phyloP scores from a whole-genome alignment of 2,329 filamentous ascomycete genomes.

The Fusarium sp. region DNA sequence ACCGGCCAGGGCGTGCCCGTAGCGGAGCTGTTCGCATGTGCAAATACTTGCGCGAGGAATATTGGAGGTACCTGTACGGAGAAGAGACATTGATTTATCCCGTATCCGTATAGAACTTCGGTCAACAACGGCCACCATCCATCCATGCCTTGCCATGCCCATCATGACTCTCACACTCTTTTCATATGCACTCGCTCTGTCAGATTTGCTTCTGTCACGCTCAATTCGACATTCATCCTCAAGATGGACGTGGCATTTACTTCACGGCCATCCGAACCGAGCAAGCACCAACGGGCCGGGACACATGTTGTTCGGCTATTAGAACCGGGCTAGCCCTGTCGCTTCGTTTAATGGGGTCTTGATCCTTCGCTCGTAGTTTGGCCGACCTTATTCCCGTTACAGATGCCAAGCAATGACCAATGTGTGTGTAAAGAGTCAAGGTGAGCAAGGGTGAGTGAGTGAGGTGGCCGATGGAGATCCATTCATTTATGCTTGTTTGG shows the following conservation, averaged over 20 bases:
- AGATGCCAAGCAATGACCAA: constrained; percentile 31
- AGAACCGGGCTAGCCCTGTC: neutral
- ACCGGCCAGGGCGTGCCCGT: constrained; percentile 4
- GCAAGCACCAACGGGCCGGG: constrained; percentile 3
- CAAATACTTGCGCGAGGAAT: neutral
- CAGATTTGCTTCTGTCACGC: too few species aligned
- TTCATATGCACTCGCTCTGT: neutral
- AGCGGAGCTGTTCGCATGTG: neutral
- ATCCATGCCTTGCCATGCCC: neutral
- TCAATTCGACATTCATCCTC: constrained; percentile 1
- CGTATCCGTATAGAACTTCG: constrained; percentile 1
- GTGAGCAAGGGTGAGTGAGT: constrained; percentile 1
- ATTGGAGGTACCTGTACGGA: constrained; percentile 9
- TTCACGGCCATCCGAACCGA: constrained; percentile 16
- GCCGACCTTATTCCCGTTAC: constrained; percentile 22
- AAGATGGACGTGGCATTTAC: constrained; percentile 12
- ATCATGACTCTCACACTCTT: neutral
- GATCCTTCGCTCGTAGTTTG: constrained; percentile 29
- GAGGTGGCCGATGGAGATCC: constrained; percentile 11
- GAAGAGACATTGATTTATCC: neutral
- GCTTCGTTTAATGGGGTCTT: neutral
- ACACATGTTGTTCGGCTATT: neutral
- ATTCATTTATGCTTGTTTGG: constrained; percentile 40
- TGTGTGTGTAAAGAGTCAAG: neutral
- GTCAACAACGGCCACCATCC: neutral